Evolutionary conservation across 371 early-diverging fungal genomes (phyloP).

Genomic region (Phascolomyces articulosus): DNA sequence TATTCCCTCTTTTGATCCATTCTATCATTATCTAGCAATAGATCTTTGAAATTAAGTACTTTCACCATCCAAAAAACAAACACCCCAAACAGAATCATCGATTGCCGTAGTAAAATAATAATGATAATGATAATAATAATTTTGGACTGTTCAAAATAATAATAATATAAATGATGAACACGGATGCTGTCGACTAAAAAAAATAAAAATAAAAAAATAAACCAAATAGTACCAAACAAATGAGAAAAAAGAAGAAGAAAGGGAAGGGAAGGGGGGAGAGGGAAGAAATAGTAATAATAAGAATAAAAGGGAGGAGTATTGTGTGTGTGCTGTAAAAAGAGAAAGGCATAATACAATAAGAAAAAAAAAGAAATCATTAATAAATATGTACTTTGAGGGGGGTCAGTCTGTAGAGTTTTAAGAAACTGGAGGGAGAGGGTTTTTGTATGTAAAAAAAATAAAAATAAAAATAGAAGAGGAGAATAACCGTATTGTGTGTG

Average conservation of each 20-base stretch:
- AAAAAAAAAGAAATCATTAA: not conserved
- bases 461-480: not conserved
- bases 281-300: too few species aligned
- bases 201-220: not conserved
- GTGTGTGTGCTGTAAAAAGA: not conserved
- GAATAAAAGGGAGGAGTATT: not conserved
- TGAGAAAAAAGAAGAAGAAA: not conserved
- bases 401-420: constrained; percentile 1
- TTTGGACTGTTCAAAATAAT: not conserved
- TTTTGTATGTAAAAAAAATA: not conserved
- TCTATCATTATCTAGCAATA: too few species aligned
- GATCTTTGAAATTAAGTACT: too few species aligned
- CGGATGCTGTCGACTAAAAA: constrained; percentile 6
- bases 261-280: not conserved
- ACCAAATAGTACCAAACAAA: constrained; percentile 12
- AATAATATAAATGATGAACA: too few species aligned
- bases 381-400: constrained; percentile 5
- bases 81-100: too few species aligned
- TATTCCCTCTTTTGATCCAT: too few species aligned
- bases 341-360: constrained; percentile 4
- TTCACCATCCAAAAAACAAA: too few species aligned
- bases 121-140: not conserved
- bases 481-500: constrained; percentile 7
- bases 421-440: not conserved
- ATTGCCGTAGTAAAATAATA: too few species aligned